These are phyloP conservation scores for Xenoacremonium recifei DNA, from an alignment of 2,329 filamentous ascomycete species.

Conservation along the genomic window DNA sequence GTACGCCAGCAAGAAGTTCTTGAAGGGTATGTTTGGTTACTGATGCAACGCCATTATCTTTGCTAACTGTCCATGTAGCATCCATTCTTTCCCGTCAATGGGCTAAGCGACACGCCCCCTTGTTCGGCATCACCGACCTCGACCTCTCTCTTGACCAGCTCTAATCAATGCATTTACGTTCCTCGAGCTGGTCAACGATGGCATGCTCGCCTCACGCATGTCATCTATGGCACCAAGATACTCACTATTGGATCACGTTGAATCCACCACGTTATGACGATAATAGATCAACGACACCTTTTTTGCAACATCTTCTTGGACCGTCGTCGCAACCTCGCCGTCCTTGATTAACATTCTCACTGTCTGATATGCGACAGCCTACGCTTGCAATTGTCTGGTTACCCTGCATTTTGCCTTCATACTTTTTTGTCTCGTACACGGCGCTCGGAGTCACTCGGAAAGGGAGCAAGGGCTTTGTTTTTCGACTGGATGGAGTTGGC, in stretches of 20 bases:
- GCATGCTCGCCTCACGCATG: conserved; percentile 9
- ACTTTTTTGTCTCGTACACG: conserved; percentile 37
- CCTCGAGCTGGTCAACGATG: too few species aligned
- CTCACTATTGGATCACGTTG: conserved; percentile 30
- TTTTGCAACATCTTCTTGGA: conserved; percentile 18
- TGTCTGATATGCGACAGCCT: conserved; percentile 23
- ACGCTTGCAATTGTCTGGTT: conserved; percentile 28
- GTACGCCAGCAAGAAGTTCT: conserved; percentile 98
- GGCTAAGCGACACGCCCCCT: conserved; percentile 76
- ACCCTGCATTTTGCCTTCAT: conserved; percentile 35
- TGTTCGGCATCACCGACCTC: conserved; percentile 54
- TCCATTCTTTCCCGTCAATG: conserved; percentile 89
- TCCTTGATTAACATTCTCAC: conserved; percentile 30
- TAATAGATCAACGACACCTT: conserved; percentile 31
- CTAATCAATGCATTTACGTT: too few species aligned
- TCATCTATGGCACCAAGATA: conserved; percentile 22
- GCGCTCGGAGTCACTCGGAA: conserved; percentile 42
- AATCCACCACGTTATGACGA: conserved; percentile 30
- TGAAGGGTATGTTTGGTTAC: conserved; percentile 73
- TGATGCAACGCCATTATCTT: background rate
- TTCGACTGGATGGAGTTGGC: conserved; percentile 37
- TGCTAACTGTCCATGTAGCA: conserved; percentile 49
- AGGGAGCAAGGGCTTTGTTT: conserved; percentile 35
- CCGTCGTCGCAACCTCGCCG: conserved; percentile 20
- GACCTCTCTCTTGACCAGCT: conserved; percentile 50